A percentile compares a stretch with the other conserved stretches of the same genome.
Evolutionary conservation across 768 basidiomycete genomes (phyloP).

Genomic region (Panaeolus papilionaceus): DNA sequence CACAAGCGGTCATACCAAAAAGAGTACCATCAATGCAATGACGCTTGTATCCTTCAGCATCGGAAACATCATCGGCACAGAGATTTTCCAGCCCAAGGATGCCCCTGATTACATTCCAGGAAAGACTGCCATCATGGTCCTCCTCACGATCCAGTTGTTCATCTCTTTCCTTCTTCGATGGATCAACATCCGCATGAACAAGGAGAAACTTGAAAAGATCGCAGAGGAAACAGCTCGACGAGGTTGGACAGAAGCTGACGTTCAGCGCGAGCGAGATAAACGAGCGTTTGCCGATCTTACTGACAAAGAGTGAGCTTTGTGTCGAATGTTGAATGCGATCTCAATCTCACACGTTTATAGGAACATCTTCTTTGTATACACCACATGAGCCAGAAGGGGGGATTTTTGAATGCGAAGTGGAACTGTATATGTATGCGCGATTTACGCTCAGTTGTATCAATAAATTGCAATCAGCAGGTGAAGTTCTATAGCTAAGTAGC

Average conservation of each 20-base stretch:
- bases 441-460: background rate
- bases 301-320: constrained; percentile 59
- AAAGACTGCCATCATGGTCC: constrained; percentile 68
- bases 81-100: constrained; percentile 67
- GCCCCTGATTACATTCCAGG: constrained; percentile 70
- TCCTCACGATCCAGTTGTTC: constrained; percentile 57
- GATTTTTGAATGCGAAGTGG: background rate
- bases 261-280: constrained; percentile 62
- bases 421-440: background rate
- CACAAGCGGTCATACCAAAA: constrained; percentile 71
- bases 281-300: constrained; percentile 70
- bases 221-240: constrained; percentile 48
- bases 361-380: constrained; percentile 67
- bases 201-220: constrained; percentile 47
- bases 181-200: constrained; percentile 61
- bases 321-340: background rate
- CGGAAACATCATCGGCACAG: constrained; percentile 68
- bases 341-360: constrained; percentile 33
- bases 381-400: constrained; percentile 38
- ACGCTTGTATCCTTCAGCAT: constrained; percentile 59
- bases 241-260: constrained; percentile 65
- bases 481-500: background rate
- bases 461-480: background rate
- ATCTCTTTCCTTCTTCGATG: constrained; percentile 56
- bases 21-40: constrained; percentile 69